Evolutionary conservation across 2,329 filamentous ascomycete species (phyloP), one percentile per base, ranked within the genome.

Genomic region (Verruconis gallopava): DNA sequence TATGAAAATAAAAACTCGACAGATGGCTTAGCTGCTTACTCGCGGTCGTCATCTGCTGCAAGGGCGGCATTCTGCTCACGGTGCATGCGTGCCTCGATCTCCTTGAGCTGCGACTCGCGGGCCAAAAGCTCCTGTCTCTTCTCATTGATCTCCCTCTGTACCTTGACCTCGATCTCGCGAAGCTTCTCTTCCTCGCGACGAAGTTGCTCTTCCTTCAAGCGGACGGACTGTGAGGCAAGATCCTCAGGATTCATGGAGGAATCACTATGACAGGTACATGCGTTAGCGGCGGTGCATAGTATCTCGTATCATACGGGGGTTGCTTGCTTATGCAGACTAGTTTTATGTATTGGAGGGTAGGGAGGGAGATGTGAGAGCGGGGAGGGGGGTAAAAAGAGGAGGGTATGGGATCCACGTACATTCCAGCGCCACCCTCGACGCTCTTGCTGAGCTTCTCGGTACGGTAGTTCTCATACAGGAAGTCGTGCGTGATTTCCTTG

Each of bases 361-460:
- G n/a, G n/a, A n/a, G n/a, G n/a, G n/a, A n/a, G n/a, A n/a, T n/a
- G 33, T 30, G n/a, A 28, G 28, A 36, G 36, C 17, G 5, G n/a
- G 4, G 15, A n/a, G 9, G 6, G 20, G 21, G 11, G n/a, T n/a
- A n/a, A n/a, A n/a, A n/a, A n/a, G n/a, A n/a, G n/a, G n/a, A n/a
- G n/a, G n/a, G n/a, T 46, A 45, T 37, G 37, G 36, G 34, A 40
- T 44, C 47, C 46, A 85, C 86, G 54, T 83, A 94, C 86, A 78
- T 77, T 75, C 78, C 76, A 66, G 78, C 74, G 67, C 84, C 83
- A 63, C 85, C 85, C 60, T 95, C 88, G 54, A 98, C 91, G 62
- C 86, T 95, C 85, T 96, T 98, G 72, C 85, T 93, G 56, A 98
- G 83, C 73, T 96, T 96, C 83, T 98, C 91, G 59, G 91, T 98